Evolutionary conservation across 805 yeast genomes (phyloP).

Genomic region (Myxozyma sirexii): DNA sequence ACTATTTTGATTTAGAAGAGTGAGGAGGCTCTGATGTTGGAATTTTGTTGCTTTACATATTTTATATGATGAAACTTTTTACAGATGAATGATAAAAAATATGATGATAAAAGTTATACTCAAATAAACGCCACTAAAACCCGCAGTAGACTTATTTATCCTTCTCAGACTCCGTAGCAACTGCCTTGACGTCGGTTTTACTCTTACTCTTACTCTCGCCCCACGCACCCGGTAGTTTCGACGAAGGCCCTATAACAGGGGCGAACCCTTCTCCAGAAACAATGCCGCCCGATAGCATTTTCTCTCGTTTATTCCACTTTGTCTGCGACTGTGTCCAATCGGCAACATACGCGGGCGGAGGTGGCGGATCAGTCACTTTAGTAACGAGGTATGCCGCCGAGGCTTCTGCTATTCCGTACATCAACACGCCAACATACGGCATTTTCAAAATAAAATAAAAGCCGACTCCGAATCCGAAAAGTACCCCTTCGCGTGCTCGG

Average conservation of each 20-base stretch:
- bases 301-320: slow-evolving; percentile 21
- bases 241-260: slow-evolving; percentile 2
- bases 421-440: slow-evolving; percentile 52
- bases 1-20: not conserved
- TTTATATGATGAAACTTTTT: no score
- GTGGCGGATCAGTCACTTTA: slow-evolving; percentile 44
- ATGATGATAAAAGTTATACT: not conserved
- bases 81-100: no score
- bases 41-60: not conserved
- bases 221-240: slow-evolving; percentile 18
- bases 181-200: not conserved
- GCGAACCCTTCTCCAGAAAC: slow-evolving; percentile 18
- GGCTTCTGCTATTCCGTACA: slow-evolving; percentile 57
- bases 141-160: not conserved
- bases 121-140: not conserved
- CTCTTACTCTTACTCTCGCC: not conserved
- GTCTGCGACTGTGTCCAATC: slow-evolving; percentile 29
- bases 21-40: no score
- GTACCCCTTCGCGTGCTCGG: slow-evolving; percentile 55
- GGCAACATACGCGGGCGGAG: slow-evolving; percentile 10
- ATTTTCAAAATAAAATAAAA: slow-evolving; percentile 49
- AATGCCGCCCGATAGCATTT: slow-evolving; percentile 16
- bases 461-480: slow-evolving; percentile 58
- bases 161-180: not conserved
- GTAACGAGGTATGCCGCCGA: slow-evolving; percentile 58